Evolutionary conservation across 2,329 filamentous ascomycete species (phyloP).

Genomic region (Pseudogymnoascus sp.): DNA sequence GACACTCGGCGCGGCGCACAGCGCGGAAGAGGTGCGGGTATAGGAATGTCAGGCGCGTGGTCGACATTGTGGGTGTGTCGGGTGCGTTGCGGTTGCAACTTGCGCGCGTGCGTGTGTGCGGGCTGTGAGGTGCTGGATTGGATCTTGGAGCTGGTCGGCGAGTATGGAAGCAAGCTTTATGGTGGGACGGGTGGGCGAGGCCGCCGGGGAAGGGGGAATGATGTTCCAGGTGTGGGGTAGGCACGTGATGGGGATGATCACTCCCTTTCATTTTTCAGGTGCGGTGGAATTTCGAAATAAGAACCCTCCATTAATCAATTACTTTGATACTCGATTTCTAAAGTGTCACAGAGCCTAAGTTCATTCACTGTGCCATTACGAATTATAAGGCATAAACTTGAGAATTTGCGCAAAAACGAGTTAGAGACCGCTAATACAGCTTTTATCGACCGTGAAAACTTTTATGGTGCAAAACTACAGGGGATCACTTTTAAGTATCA

Average conservation of each 20-base stretch:
- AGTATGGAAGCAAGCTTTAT: not conserved
- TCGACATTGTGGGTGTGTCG: slow-evolving; percentile 42
- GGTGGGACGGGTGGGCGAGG: not conserved
- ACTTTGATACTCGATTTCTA: not conserved
- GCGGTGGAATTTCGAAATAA: not conserved
- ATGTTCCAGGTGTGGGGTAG: not conserved
- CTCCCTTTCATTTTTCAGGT: not conserved
- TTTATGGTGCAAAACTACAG: too few relatives aligned
- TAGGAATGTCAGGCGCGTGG: slow-evolving; percentile 56
- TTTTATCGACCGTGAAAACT: too few relatives aligned
- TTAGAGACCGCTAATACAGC: too few relatives aligned
- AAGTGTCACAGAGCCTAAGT: not conserved
- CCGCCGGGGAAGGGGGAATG: not conserved
- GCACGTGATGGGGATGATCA: not conserved
- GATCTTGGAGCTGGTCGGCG: not conserved
- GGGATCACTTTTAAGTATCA: too few relatives aligned
- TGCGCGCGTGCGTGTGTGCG: not conserved
- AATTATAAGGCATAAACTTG: too few relatives aligned
- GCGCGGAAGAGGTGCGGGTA: slow-evolving; percentile 60
- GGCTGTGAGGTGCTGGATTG: not conserved
- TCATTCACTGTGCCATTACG: too few relatives aligned
- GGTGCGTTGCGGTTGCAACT: not conserved
- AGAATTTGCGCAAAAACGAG: too few relatives aligned
- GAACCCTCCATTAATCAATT: not conserved
- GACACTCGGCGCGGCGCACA: slow-evolving; percentile 38